phyloP scores from a whole-genome alignment of 2,329 filamentous ascomycete genomes.

The Pseudopyricularia cyperi region DNA sequence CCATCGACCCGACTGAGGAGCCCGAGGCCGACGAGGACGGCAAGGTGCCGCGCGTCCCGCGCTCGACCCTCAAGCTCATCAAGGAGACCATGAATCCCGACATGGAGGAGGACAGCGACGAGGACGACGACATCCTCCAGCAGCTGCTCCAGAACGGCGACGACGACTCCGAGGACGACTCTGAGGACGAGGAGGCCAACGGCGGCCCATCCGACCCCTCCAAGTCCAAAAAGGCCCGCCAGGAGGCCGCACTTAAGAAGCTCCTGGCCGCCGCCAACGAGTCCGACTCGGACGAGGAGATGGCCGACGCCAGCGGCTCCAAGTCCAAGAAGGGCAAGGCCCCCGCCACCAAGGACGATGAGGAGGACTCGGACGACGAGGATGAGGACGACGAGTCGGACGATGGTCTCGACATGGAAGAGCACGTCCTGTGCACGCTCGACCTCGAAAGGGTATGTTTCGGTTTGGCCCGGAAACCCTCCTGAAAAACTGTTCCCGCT shows the following conservation, averaged over 20 bases:
- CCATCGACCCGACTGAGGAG: conserved; percentile 77
- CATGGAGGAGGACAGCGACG: conserved; percentile 48
- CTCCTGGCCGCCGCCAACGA: conserved; percentile 56
- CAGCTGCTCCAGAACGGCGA: conserved; percentile 35
- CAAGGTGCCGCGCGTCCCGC: conserved; percentile 48
- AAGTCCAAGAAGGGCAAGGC: conserved; percentile 60
- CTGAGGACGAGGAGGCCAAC: conserved; percentile 56
- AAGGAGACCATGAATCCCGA: conserved; percentile 42
- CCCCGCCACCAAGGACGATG: conserved; percentile 47
- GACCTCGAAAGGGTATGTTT: conserved; percentile 73
- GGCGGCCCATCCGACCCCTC: conserved; percentile 83
- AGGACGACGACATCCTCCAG: conserved; percentile 48
- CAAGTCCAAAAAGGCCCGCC: conserved; percentile 79
- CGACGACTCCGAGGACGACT: conserved; percentile 34
- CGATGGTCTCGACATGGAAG: conserved; percentile 59
- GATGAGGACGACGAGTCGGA: conserved; percentile 49
- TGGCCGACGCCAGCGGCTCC: conserved; percentile 51
- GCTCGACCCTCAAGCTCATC: conserved; percentile 84
- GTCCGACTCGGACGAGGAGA: conserved; percentile 54
- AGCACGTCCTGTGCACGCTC: conserved; percentile 90
- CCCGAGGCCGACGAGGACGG: conserved; percentile 51
- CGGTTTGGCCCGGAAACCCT: background rate
- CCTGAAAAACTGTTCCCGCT: background rate
- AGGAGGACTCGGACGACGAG: conserved; percentile 30
- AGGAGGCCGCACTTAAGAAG: conserved; percentile 64